Evolutionary conservation across 2,329 filamentous ascomycete genomes (phyloP), one percentile per base, ranked within the genome.

Genomic region (Trichoderma citrinoviride): DNA sequence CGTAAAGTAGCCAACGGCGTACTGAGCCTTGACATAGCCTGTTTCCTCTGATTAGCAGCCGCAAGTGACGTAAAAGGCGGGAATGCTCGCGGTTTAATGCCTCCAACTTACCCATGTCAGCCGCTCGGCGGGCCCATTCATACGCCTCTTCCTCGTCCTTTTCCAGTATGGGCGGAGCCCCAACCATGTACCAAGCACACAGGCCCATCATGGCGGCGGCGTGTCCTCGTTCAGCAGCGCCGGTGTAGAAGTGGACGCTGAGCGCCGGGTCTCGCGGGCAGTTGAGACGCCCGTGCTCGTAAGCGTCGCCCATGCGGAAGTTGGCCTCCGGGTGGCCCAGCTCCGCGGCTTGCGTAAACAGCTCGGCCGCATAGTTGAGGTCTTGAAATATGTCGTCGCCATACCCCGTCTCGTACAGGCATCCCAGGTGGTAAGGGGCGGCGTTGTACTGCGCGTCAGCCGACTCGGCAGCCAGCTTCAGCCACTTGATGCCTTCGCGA

Each of bases 121-220:
- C 94, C 62, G 95, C 92, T 73, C 89, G 88, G 72, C 87, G 88
- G 17, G 95, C 93, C 95, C 95, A 99, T 76, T 97, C 93, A 73
- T 96, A 98, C 10, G 95, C 95, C 77, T 99, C 95, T 70, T 90
- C 90, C 76, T 98, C 94, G 72, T 99, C 94, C 78, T 95, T 97
- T 67, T 97, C 93, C 23, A 99, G 80, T 15, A 98, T 87, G 0
- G 93, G 93, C 70, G 93, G 90, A 1, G 95, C 95, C 12, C 95
- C 95, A 46, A 98, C 90, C 84, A 98, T 90, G 77, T 98, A 99
- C 95, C 95, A 99, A 12, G 95, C 95, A 77, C 95, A 99, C 8
- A 99, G 82, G 5, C 94, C 94, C 93, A 99, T 97, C 93, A 98
- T 98, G 54, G 93, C 94, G 54, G 88, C 85, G 0, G 93, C 83